These are phyloP conservation scores for Sutorius eximius DNA, from an alignment of 1,284 basidiomycete species.

Conservation along the genomic window DNA sequence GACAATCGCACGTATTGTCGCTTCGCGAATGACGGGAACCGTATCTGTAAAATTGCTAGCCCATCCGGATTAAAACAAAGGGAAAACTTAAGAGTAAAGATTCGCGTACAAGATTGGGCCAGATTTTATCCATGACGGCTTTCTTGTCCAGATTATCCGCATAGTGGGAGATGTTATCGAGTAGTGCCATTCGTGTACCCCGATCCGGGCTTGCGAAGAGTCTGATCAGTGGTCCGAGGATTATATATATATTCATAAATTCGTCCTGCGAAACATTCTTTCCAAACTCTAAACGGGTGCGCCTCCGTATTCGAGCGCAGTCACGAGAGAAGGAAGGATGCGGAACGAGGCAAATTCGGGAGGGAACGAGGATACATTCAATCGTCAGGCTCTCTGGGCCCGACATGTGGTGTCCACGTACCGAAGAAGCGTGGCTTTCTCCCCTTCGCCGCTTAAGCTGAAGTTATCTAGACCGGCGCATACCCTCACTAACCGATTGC, in stretches of 20 bases:
- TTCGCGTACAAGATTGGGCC: constrained; percentile 80
- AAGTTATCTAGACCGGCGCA: constrained; percentile 89
- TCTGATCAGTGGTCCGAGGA: constrained; percentile 81
- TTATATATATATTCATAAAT: constrained; percentile 64
- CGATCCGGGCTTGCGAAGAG: constrained; percentile 88
- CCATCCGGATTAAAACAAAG: not conserved
- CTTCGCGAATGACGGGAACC: constrained; percentile 90
- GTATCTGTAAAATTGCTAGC: constrained; percentile 93
- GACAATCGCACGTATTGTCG: constrained; percentile 87
- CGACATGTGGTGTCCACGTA: constrained; percentile 32
- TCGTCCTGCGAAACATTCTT: constrained; percentile 71
- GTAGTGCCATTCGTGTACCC: constrained; percentile 89
- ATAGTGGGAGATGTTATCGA: constrained; percentile 85
- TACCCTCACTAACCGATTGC: constrained; percentile 84
- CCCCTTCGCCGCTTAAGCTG: constrained; percentile 77
- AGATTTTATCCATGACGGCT: constrained; percentile 84
- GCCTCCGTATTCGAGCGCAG: constrained; percentile 83
- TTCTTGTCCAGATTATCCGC: constrained; percentile 86
- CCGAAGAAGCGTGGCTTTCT: constrained; percentile 77
- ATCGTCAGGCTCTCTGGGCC: not conserved
- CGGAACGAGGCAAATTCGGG: constrained; percentile 85
- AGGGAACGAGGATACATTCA: constrained; percentile 63
- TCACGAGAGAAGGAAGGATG: constrained; percentile 85
- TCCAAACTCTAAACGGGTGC: constrained; percentile 78
- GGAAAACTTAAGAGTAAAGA: not conserved